A percentile compares a stretch with the other conserved stretches of the same genome.
Conservation (phyloP, 1,284 basidiomycete genomes). For the Pseudomicrostroma phylloplanum region DNA sequence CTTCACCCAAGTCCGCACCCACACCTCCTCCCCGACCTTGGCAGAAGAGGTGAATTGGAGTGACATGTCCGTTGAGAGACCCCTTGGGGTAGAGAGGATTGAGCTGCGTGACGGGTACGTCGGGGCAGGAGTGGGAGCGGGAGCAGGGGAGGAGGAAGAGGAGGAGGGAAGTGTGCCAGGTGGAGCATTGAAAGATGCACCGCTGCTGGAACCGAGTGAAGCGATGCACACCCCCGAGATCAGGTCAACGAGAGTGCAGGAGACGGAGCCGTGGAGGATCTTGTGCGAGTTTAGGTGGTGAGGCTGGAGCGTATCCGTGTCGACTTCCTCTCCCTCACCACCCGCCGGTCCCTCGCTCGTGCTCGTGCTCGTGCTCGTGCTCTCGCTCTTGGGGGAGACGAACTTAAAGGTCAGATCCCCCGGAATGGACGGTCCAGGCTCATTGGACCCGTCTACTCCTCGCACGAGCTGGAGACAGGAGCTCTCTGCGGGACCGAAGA, state of each 20-base stretch:
- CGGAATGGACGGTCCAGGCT: no score
- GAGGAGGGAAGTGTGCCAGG: no score
- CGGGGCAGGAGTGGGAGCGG: not conserved
- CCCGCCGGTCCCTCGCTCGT: no score
- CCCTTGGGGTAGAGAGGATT: not conserved
- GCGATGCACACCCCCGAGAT: not conserved
- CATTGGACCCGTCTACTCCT: no score
- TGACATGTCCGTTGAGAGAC: not conserved
- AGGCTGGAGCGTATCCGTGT: not conserved
- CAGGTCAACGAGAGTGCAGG: not conserved
- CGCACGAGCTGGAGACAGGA: no score
- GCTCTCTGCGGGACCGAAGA: not conserved
- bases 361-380: no score
- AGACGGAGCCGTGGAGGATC: conserved; percentile 1
- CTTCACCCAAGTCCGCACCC: not conserved
- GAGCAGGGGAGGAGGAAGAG: no score
- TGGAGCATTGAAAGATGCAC: no score
- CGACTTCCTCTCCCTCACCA: no score
- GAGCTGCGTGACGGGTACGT: not conserved
- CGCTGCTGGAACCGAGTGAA: not conserved
- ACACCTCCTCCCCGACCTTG: not conserved
- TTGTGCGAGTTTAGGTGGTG: conserved; percentile 3
- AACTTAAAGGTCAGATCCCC: no score
- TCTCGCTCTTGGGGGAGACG: no score
- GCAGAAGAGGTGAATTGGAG: not conserved